Percentiles rank a stretch among this genome's conserved stretches.
These are phyloP conservation scores for Solanum peruvianum DNA, from an alignment of 257 asterid genomes.

Conservation along the genomic window DNA sequence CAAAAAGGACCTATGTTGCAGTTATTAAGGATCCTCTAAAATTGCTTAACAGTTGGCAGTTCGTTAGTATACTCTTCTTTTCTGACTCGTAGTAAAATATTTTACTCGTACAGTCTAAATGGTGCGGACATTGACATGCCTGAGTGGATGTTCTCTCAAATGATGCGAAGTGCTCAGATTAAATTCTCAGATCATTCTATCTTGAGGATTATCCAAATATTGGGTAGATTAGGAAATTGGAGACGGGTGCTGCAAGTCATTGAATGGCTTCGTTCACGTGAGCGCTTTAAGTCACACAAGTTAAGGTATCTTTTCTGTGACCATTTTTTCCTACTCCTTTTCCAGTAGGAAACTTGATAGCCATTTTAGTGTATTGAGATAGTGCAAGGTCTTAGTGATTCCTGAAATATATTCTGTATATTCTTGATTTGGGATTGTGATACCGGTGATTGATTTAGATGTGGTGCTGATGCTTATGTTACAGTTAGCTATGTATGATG, in stretches of 20 bases:
- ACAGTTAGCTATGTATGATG: background rate
- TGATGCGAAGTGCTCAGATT: conserved; percentile 77
- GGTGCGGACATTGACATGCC: conserved; percentile 99
- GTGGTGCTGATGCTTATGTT: background rate
- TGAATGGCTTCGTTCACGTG: conserved; percentile 81
- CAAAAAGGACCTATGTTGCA: background rate
- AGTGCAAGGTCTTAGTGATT: background rate
- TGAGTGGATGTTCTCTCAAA: conserved; percentile 88
- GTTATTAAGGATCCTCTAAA: background rate
- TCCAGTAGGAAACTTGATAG: background rate
- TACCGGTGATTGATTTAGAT: background rate
- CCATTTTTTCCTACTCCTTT: background rate
- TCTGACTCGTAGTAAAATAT: conserved; percentile 30
- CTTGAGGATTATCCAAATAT: conserved; percentile 69
- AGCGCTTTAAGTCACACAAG: conserved; percentile 80
- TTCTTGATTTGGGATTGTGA: background rate
- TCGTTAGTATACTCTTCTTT: background rate
- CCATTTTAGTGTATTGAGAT: background rate
- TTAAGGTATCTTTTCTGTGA: conserved; percentile 32
- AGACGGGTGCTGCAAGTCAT: conserved; percentile 85
- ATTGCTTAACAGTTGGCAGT: background rate
- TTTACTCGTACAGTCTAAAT: conserved; percentile 88
- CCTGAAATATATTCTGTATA: background rate
- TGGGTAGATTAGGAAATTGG: conserved; percentile 93
- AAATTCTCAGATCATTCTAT: conserved; percentile 88